Base-by-base conservation (phyloP, 345 rosid genomes). In the Corchorus olitorius region DNA sequence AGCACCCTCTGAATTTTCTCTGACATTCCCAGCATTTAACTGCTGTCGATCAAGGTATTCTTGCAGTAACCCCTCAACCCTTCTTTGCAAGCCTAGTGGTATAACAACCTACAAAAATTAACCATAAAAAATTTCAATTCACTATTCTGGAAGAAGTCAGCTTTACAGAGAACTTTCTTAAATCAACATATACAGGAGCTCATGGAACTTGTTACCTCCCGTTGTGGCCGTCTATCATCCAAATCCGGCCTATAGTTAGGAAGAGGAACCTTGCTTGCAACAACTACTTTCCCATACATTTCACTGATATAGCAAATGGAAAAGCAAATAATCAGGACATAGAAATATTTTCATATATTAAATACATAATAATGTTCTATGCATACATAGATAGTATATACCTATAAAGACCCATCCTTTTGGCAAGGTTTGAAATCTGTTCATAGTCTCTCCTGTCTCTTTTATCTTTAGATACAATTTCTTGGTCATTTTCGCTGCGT, bases 161-260 rank as follows among this genome's bases (percentile, higher is more conserved):
- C 37, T 41, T 37, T 58, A 78, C 6, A 67, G 54, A 43, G 13
- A 62, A 56, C 45, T 58, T 22, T 39, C 4, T 39, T 39, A 39
- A 39, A 39, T 3, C 6, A 39, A 39, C 6, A 39, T 3, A 39
- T 3, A 39, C 15, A 72, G 58, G n/a, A 74, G 72, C 56, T 75
- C 62, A 67, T 49, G 22, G 60, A 85, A 56, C 62, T 6, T 33
- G 67, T 79, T 83, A 96, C 98, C 99, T 96, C 99, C 72, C 99
- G 90, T 60, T 96, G 99, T 65, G 99, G 99, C 82, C 99, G 86
- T 90, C 87, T 93, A 79, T 96, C 98, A 88, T 96, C 99, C 85
- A 96, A 87, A 85, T 96, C 99, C 7, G 98, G 97, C 79, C 99
- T 68, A 84, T 96, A 96, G 81, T 96, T 96, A 6, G 99, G 97